phyloP scores from a whole-genome alignment of 2,329 filamentous ascomycete species.

The Epichloe sibirici region DNA sequence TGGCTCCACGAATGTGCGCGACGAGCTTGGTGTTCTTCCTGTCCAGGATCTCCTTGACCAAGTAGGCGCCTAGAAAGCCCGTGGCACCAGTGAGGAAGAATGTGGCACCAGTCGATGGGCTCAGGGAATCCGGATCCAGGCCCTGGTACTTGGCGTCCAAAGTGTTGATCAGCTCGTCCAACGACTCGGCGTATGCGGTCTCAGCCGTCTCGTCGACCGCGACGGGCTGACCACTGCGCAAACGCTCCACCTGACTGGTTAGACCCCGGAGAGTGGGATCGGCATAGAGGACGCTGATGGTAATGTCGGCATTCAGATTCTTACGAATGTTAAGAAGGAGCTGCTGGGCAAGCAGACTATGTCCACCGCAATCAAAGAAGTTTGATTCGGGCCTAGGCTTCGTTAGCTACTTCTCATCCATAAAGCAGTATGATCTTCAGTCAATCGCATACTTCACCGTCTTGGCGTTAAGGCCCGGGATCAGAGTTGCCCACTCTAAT shows the following conservation, averaged over 20 bases:
- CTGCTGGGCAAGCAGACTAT: slow-evolving; percentile 50
- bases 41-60: slow-evolving; percentile 62
- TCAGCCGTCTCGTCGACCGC: slow-evolving; percentile 22
- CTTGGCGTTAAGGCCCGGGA: slow-evolving; percentile 53
- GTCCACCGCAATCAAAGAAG: slow-evolving; percentile 29
- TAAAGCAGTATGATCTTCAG: no score
- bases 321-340: slow-evolving; percentile 51
- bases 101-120: slow-evolving; percentile 33
- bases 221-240: slow-evolving; percentile 8
- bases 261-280: slow-evolving; percentile 18
- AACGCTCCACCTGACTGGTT: slow-evolving; percentile 17
- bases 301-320: slow-evolving; percentile 16
- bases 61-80: slow-evolving; percentile 66
- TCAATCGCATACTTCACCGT: slow-evolving; percentile 32
- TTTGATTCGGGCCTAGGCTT: neutral
- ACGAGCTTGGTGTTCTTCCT: slow-evolving; percentile 36
- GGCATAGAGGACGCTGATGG: slow-evolving; percentile 20
- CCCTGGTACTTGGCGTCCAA: slow-evolving; percentile 30
- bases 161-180: slow-evolving; percentile 34
- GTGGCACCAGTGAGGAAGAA: slow-evolving; percentile 78
- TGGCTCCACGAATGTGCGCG: slow-evolving; percentile 57
- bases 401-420: no score
- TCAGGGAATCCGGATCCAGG: slow-evolving; percentile 9
- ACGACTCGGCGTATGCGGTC: slow-evolving; percentile 39
- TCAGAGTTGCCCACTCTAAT: slow-evolving; percentile 59